Evolutionary conservation across 345 rosid species (phyloP).

Genomic region (Stellera chamaejasme): DNA sequence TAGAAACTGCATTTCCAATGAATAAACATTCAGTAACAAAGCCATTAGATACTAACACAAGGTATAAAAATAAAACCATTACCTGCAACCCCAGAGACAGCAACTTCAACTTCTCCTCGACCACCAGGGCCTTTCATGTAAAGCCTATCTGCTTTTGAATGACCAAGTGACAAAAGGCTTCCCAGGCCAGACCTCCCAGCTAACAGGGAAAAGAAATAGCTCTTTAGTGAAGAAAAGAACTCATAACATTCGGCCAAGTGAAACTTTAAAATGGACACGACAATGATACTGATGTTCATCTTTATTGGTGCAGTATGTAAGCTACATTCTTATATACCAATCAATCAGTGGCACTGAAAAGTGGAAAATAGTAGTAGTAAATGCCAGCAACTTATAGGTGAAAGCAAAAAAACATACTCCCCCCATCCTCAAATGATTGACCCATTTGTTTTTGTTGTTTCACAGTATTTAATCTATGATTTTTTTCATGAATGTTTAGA

Average conservation of each 20-base stretch:
- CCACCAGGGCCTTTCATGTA: conserved; percentile 99
- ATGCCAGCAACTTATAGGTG: neutral
- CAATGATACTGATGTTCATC: no score
- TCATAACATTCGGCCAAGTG: no score
- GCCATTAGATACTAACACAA: no score
- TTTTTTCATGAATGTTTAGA: no score
- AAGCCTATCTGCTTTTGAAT: conserved; percentile 74
- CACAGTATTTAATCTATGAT: no score
- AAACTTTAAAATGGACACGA: no score
- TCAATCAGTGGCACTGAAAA: neutral
- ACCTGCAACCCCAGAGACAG: conserved; percentile 94
- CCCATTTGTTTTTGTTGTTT: no score
- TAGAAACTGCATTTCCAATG: neutral
- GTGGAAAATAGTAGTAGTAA: neutral
- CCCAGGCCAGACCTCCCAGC: conserved; percentile 84
- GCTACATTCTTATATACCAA: no score
- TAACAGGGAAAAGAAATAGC: conserved; percentile 16
- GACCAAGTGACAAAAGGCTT: conserved; percentile 69
- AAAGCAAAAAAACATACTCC: conserved; percentile 10
- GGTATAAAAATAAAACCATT: conserved; percentile 5
- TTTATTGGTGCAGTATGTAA: no score
- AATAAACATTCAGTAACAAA: no score
- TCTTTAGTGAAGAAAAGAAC: neutral
- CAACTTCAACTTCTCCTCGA: conserved; percentile 97
- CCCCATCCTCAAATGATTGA: no score